These are phyloP conservation scores for Linnemannia elongata DNA, from an alignment of 192 early-diverging fungal genomes.

Conservation along the genomic window DNA sequence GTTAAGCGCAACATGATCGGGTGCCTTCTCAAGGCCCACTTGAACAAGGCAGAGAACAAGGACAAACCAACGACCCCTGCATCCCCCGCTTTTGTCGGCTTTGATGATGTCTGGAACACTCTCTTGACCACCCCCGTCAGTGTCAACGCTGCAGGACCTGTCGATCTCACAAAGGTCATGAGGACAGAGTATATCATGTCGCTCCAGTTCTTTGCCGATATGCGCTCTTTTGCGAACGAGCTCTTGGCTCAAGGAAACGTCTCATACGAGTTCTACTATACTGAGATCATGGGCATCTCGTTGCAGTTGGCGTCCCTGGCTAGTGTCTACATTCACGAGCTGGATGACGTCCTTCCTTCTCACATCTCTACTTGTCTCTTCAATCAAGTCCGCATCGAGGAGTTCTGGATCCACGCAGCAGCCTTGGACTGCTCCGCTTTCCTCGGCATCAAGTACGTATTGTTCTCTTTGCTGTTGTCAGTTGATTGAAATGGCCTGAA, in stretches of 20 bases:
- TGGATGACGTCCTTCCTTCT: constrained; percentile 62
- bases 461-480: neutral
- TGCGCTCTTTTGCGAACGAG: constrained; percentile 61
- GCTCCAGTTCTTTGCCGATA: constrained; percentile 68
- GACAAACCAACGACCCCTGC: neutral
- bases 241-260: constrained; percentile 61
- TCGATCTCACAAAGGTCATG: constrained; percentile 60
- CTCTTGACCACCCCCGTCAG: constrained; percentile 50
- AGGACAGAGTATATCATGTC: constrained; percentile 66
- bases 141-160: constrained; percentile 11
- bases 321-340: constrained; percentile 65
- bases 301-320: constrained; percentile 67
- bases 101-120: constrained; percentile 57
- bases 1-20: constrained; percentile 68
- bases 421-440: constrained; percentile 48
- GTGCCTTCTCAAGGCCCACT: constrained; percentile 52
- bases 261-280: constrained; percentile 62
- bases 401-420: constrained; percentile 59
- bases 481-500: neutral
- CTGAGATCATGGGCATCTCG: constrained; percentile 70
- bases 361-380: constrained; percentile 65
- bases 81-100: constrained; percentile 12
- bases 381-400: constrained; percentile 51
- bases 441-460: constrained; percentile 61
- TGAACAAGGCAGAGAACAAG: constrained; percentile 16